Base-by-base conservation (phyloP, 768 basidiomycete species). In the Hygrophorus russula region DNA sequence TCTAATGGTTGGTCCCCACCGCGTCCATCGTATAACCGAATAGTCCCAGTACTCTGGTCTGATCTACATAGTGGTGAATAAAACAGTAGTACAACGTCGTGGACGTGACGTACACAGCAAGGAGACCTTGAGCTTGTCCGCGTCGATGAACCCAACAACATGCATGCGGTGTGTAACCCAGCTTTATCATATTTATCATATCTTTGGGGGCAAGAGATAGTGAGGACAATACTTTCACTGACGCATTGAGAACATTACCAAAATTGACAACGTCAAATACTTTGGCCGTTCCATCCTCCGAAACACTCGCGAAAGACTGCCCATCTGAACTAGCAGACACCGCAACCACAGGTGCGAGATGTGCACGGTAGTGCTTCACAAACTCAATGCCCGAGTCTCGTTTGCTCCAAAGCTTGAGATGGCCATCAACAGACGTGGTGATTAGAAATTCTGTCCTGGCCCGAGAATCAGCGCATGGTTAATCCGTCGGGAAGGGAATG, bases 391-490 rank as follows among this genome's bases (percentile, higher is more conserved):
- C 94, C 5, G 69, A 59, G 15, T 92, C 86, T 65, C 96, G 92
- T 62, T 99, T 99, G 70, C 96, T 98, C 96, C 96, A 99, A n/a
- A 99, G 63, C 60, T 99, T 99, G 49, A 98, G 62, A 61, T 92
- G 85, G 2, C 96, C 96, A 57, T 98, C 96, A 8, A 91, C 62
- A 2, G 94, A 97, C 1, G 94, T 92, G 5, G 96, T 99, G 39
- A 99, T 72, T 34, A 98, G 56, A 56, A 97, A 99, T 45, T 91
- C 81, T 10, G 91, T 94, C 60, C 94, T 96, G 52, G 6, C 20
- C 27, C 12, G 5, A 30, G 35, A 28, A 44, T 36, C 34, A 27
- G 27, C 42, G 18, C 36, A 31, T 36, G 18, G 14, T 28, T 9
- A 18, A 19, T 38, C 33, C 32, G 27, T 51, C 10, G 33, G n/a